Evolutionary conservation across 2,329 filamentous ascomycete species (phyloP), one percentile per base, ranked within the genome.

Genomic region (Lachnellula hyalina): DNA sequence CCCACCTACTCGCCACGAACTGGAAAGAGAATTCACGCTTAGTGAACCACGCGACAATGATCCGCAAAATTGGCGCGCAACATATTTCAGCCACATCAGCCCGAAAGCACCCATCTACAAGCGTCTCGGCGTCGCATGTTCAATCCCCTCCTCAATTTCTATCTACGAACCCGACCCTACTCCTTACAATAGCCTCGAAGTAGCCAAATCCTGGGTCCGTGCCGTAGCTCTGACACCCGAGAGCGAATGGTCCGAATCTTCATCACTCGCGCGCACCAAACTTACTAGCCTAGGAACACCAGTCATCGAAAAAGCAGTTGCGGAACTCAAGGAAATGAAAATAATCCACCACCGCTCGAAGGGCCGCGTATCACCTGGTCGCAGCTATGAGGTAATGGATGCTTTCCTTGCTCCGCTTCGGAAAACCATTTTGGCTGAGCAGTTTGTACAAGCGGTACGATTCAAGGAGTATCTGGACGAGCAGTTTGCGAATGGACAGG

Each of bases 351-450:
- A 81, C 62, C 79, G 80, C 60, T 81, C 78, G 51, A 85, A 83
- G 59, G 76, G 80, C 17, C 79, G 82, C 28, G 76, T 77, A 0
- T 71, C 81, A 32, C 77, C 78, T 2, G 85, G 84, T 0, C 62
- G 67, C 77, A 82, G 83, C 11, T 90, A 84, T 68, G 76, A 80
- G 41, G 77, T 89, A 35, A 82, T 82, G 51, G 80, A 84, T 58
- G 74, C 77, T 28, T 84, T 86, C 60, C 72, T 77, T 7, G 75
- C 77, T 34, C 72, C 76, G 6, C 77, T 90, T 14, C 74, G 78
- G 17, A 84, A 85, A 61, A 70, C 77, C 38, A 77, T 81, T 28
- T 76, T 78, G 52, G 74, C 74, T 51, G 66, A 75, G 9, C 83
- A 84, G 63, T 83, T 81, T 52, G 70, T 76, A 50, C 77, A 83